Base-by-base conservation (phyloP, 2,329 filamentous ascomycete genomes). In the Cladosporium sp. region DNA sequence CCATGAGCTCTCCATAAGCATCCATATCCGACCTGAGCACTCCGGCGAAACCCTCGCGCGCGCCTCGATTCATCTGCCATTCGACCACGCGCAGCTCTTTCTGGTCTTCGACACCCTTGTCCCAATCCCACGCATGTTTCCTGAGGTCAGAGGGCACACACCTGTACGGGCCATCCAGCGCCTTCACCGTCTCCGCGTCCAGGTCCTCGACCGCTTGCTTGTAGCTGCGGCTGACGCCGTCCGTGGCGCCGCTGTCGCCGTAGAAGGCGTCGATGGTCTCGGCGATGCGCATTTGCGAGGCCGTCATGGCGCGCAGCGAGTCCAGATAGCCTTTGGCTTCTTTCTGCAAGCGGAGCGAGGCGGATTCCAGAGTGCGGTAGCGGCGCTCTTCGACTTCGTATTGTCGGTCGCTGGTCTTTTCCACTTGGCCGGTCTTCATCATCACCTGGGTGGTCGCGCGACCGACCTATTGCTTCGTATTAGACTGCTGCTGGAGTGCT, bases 191-290 rank as follows among this genome's bases (percentile, higher is more conserved):
- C 80, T 99, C 96, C 63, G 95, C 91, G 78, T 99, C 96, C 59
- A 99, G 86, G 77, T 99, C 95, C 77, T 97, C 95, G 24, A 99
- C 96, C 10, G 95, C 95, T 79, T 98, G 93, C 81, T 98, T 99
- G 83, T 99, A 99, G 78, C 92, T 96, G 77, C 94, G 87, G 80
- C 92, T 96, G 67, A 99, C 95, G 65, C 95, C 95, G 78, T 99
- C 96, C 74, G 89, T 92, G 60, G 95, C 93, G 61, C 96, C 96
- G 1, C 93, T 90, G 77, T 99, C 95, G 65, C 95, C 95, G 81
- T 99, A 99, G 80, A 99, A 99, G 49, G 95, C 95, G 81, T 99
- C 95, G 80, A 99, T 99, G 24, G 95, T 99, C 80, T 99, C 95
- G 71, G 95, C 95, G 79, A 99, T 98, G 76, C 94, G 90, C 94